phyloP scores from a whole-genome alignment of 192 early-diverging fungal genomes.

The Polychytrium aggregatum region DNA sequence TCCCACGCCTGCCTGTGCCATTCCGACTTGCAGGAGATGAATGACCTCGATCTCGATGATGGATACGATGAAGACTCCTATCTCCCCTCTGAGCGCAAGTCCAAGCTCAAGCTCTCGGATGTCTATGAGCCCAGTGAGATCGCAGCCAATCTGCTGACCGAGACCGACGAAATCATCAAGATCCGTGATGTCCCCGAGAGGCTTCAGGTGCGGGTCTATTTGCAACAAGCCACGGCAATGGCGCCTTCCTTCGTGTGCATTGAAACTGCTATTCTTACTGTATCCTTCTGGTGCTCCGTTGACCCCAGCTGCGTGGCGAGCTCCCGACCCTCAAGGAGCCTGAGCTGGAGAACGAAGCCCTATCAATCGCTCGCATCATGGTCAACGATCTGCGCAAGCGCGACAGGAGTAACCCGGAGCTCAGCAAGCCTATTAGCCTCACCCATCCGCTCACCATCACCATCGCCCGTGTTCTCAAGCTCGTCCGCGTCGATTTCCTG shows the following conservation, averaged over 20 bases:
- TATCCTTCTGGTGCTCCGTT: too few relatives aligned
- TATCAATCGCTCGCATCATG: too few relatives aligned
- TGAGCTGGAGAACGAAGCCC: slow-evolving; percentile 24
- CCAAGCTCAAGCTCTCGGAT: slow-evolving; percentile 33
- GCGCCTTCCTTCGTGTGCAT: too few relatives aligned
- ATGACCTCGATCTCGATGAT: slow-evolving; percentile 1
- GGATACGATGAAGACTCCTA: background rate
- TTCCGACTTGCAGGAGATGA: slow-evolving; percentile 5
- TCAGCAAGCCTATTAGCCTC: slow-evolving; percentile 1
- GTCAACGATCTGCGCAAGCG: too few relatives aligned
- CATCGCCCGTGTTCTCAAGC: slow-evolving; percentile 48
- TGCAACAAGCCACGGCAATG: too few relatives aligned
- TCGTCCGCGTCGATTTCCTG: slow-evolving; percentile 54
- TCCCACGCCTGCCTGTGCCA: too few relatives aligned
- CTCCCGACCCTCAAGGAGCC: slow-evolving; percentile 14
- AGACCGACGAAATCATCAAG: slow-evolving; percentile 81
- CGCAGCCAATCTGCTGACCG: slow-evolving; percentile 80
- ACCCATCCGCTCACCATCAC: slow-evolving; percentile 7
- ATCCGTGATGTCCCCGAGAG: slow-evolving; percentile 84
- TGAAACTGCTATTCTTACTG: too few relatives aligned
- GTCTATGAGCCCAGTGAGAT: slow-evolving; percentile 78
- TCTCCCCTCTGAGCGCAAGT: background rate
- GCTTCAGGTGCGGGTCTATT: slow-evolving; percentile 51
- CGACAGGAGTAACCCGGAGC: too few relatives aligned
- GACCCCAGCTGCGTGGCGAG: slow-evolving; percentile 18